These are phyloP conservation scores for Microdochium bolleyi DNA, from an alignment of 2,329 filamentous ascomycete genomes.

Conservation along the genomic window DNA sequence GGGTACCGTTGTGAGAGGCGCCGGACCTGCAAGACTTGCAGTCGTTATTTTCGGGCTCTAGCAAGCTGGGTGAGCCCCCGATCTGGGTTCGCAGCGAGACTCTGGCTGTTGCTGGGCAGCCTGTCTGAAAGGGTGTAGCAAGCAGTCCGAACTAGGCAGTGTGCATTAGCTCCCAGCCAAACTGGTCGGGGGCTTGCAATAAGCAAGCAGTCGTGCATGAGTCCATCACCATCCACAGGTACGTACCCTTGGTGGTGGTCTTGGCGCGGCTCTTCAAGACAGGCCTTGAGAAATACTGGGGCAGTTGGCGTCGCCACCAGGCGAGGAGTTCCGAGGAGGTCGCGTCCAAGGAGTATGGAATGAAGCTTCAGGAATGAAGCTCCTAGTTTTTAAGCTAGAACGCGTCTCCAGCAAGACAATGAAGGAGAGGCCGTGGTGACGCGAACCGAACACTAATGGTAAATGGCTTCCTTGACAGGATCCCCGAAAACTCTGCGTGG, in stretches of 20 bases:
- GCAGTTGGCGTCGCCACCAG: neutral
- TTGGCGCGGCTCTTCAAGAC: neutral
- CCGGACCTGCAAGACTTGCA: neutral
- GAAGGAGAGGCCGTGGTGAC: neutral
- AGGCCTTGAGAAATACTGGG: neutral
- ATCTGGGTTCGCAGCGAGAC: neutral
- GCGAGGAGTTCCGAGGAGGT: neutral
- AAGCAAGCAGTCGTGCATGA: neutral
- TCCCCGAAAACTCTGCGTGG: too few species aligned
- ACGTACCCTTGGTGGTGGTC: neutral
- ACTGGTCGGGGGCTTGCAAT: neutral
- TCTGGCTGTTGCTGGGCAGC: neutral
- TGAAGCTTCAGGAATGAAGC: neutral
- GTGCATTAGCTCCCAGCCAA: neutral
- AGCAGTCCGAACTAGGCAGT: neutral
- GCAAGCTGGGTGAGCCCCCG: neutral
- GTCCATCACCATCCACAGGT: neutral
- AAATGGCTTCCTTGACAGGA: too few species aligned
- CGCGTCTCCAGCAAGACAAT: neutral
- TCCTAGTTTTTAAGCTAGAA: neutral
- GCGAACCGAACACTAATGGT: neutral
- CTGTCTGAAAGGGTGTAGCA: neutral
- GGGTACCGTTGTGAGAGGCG: neutral
- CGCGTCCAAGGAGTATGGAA: slow-evolving; percentile 1
- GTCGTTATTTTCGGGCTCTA: neutral